phyloP scores from a whole-genome alignment of 495 filamentous ascomycete genomes.

The Tuber aestivum region DNA sequence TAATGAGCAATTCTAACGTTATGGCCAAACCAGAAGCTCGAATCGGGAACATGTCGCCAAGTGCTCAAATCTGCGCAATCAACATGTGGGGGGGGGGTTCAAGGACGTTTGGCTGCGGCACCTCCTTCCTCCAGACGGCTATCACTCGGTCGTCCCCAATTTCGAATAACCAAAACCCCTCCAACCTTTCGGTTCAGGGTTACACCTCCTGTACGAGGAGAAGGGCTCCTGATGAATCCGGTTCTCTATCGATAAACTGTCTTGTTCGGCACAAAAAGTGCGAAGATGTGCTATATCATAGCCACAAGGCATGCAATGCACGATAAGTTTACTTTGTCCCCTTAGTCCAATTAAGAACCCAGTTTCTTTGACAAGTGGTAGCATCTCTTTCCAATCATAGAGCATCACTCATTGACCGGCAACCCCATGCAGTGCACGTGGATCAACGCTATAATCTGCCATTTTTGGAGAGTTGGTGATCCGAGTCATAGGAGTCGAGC shows the following conservation, averaged over 20 bases:
- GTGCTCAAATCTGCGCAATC: neutral
- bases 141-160: no score
- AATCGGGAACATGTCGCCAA: neutral
- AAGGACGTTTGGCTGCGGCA: no score
- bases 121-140: no score
- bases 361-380: neutral
- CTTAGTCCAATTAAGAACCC: neutral
- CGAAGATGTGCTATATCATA: neutral
- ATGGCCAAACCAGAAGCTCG: neutral
- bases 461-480: neutral
- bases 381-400: neutral
- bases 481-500: neutral
- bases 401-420: neutral
- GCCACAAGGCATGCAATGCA: neutral
- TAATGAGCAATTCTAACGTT: neutral
- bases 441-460: neutral
- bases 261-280: no score
- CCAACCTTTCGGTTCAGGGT: neutral
- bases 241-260: neutral
- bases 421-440: neutral
- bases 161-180: neutral
- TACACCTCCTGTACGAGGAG: neutral
- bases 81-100: no score
- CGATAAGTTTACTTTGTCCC: neutral
- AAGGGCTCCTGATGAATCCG: neutral